phyloP scores from a whole-genome alignment of 148 eudicot species.

The Camellia granthamiana region DNA sequence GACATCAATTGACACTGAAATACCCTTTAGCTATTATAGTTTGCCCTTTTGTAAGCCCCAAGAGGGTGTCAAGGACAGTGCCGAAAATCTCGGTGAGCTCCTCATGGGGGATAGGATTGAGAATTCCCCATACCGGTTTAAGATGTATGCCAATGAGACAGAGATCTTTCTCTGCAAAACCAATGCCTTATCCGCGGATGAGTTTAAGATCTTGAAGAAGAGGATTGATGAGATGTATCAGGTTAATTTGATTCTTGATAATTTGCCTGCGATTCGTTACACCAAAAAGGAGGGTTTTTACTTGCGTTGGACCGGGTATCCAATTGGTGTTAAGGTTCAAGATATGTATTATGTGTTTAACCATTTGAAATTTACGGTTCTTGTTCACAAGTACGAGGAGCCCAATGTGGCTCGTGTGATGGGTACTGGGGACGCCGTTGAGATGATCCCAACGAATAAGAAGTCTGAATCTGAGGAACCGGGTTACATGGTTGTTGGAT shows the following conservation, averaged over 20 bases:
- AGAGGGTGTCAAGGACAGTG: constrained; percentile 83
- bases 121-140: constrained; percentile 74
- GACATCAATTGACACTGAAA: constrained; percentile 82
- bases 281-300: constrained; percentile 51
- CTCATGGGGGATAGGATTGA: constrained; percentile 89
- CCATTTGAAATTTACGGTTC: constrained; percentile 73
- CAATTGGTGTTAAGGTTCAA: constrained; percentile 64
- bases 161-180: constrained; percentile 66
- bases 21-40: constrained; percentile 74
- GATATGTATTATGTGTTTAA: constrained; percentile 65
- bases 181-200: constrained; percentile 48
- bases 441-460: constrained; percentile 53
- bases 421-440: constrained; percentile 76
- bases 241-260: constrained; percentile 81
- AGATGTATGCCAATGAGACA: constrained; percentile 62
- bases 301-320: constrained; percentile 78
- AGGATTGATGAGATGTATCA: constrained; percentile 92
- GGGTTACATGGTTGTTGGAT: constrained; percentile 74
- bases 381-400: constrained; percentile 72
- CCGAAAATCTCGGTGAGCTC: constrained; percentile 81
- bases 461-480: constrained; percentile 35
- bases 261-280: constrained; percentile 74
- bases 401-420: constrained; percentile 69
- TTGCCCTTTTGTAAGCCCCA: constrained; percentile 72
- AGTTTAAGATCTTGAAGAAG: constrained; percentile 60